Evolutionary conservation across 352 stramenopile genomes (phyloP).

Genomic region (Globisporangium apiculatum): DNA sequence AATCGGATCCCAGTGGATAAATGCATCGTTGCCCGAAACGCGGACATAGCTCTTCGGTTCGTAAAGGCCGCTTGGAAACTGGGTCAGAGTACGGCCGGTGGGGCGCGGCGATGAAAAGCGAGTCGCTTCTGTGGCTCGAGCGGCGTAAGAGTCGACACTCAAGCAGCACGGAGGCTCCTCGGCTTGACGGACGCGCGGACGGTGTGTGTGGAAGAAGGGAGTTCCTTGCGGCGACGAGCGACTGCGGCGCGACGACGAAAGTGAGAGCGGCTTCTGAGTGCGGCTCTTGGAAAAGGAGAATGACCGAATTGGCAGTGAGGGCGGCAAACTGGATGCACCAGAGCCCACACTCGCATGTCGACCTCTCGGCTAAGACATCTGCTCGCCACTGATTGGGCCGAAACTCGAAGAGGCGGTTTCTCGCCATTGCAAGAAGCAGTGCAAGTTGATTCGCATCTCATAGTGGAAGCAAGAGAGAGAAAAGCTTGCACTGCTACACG

Average conservation of each 20-base stretch:
- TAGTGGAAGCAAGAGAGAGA: not conserved
- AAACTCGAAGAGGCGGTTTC: not conserved
- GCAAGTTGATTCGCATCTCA: not conserved
- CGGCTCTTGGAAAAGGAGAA: slow-evolving; percentile 1
- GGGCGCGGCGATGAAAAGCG: slow-evolving; percentile 24
- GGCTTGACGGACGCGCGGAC: slow-evolving; percentile 11
- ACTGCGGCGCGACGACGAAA: slow-evolving; percentile 5
- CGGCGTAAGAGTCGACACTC: slow-evolving; percentile 8
- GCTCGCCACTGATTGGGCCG: not conserved
- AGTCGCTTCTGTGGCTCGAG: slow-evolving; percentile 24
- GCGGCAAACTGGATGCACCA: not conserved
- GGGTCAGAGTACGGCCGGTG: slow-evolving; percentile 21
- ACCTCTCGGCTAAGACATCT: not conserved
- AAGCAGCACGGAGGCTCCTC: slow-evolving; percentile 11
- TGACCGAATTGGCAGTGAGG: not conserved
- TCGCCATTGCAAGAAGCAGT: not conserved
- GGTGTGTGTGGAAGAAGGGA: not conserved
- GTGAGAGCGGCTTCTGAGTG: not conserved
- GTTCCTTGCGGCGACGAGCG: not conserved
- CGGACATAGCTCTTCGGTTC: slow-evolving; percentile 31
- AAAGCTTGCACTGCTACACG: not conserved
- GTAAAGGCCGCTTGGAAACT: slow-evolving; percentile 28
- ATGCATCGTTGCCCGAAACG: slow-evolving; percentile 14
- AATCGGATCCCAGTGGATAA: slow-evolving; percentile 8
- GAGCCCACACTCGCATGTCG: not conserved